Conservation (phyloP, 108 stramenopile species). For the Cyclotella distinguenda region DNA sequence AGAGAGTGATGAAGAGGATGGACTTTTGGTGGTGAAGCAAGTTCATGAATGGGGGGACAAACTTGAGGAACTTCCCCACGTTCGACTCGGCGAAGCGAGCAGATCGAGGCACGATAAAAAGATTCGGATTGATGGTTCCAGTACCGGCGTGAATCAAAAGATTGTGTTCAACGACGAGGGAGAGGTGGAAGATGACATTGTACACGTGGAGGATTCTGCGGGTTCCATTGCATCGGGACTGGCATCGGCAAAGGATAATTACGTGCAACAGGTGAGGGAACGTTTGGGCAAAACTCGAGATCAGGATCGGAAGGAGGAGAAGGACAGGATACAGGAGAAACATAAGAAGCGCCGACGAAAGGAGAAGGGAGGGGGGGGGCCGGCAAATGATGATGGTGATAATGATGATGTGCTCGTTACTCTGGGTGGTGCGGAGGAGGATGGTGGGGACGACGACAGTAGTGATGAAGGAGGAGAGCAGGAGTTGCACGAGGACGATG, state of each 20-base stretch:
- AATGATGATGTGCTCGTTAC: conserved; percentile 14
- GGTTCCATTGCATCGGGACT: conserved; percentile 31
- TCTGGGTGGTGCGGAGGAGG: conserved; percentile 8
- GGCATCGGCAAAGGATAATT: conserved; percentile 59
- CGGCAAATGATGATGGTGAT: neutral
- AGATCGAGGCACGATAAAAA: conserved; percentile 76
- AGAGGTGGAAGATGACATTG: conserved; percentile 61
- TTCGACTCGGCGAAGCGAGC: conserved; percentile 45
- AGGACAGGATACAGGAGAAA: conserved; percentile 78
- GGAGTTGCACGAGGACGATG: conserved; percentile 27
- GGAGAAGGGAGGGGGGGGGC: conserved; percentile 52
- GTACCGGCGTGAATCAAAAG: conserved; percentile 57
- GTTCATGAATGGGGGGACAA: conserved; percentile 60
- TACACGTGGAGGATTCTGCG: conserved; percentile 31
- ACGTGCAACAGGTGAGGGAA: conserved; percentile 66
- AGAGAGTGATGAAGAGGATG: conserved; percentile 68
- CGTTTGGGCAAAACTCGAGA: conserved; percentile 63
- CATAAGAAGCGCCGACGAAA: conserved; percentile 69
- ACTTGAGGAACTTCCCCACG: conserved; percentile 29
- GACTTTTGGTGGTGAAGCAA: conserved; percentile 74
- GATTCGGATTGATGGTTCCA: conserved; percentile 78
- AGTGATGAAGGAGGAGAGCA: conserved; percentile 19
- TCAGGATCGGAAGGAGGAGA: conserved; percentile 72
- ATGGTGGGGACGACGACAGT: conserved; percentile 19
- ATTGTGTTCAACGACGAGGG: conserved; percentile 92